Base-by-base conservation (phyloP, 352 stramenopile species). In the Phytophthora kernoviae region DNA sequence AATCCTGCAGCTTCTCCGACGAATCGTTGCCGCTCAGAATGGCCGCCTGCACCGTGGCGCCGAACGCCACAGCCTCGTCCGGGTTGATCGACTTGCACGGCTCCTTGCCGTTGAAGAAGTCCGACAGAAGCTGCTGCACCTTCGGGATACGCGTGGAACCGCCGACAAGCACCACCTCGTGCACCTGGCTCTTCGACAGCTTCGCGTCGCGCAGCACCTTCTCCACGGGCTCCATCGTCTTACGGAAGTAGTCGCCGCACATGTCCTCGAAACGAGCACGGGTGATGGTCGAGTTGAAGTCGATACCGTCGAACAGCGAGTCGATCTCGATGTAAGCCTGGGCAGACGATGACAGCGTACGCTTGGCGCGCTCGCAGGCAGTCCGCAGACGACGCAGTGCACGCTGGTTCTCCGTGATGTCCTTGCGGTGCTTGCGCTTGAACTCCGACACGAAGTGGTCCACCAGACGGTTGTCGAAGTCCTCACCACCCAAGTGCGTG, bases 271-370 rank as follows among this genome's bases (percentile, higher is more conserved):
- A 98, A 53, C 88, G 70, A 15, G 90, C 84, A 59, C 91, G 87
- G 12, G 90, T 97, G 59, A 98, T 97, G 37, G 82, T 96, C 24
- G 84, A 93, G 79, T 96, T 96, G 81, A 97, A 98, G 65, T 98
- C 90, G 18, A 97, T 85, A 51, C 92, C 88, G 39, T 97, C 93
- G 63, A 89, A 97, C 20, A 98, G 84, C 14, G 81, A 96, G 67
- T 98, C 94, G 61, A 98, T 98, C 65, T 98, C 92, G 57, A 98
- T 96, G 75, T 97, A 91, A 6, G 93, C 91, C 75, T 98, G 89
- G 6, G 91, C 96, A 33, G 87, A 97, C 18, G 79, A 89, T 20
- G 91, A 98, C 14, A 99, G 77, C 34, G 91, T 97, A 46, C 93
- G 87, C 90, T 98, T 98, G 22, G 96, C 94, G 44, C 93, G 82